phyloP scores from a whole-genome alignment of 2,329 filamentous ascomycete species.

The Epichloe gansuensis region DNA sequence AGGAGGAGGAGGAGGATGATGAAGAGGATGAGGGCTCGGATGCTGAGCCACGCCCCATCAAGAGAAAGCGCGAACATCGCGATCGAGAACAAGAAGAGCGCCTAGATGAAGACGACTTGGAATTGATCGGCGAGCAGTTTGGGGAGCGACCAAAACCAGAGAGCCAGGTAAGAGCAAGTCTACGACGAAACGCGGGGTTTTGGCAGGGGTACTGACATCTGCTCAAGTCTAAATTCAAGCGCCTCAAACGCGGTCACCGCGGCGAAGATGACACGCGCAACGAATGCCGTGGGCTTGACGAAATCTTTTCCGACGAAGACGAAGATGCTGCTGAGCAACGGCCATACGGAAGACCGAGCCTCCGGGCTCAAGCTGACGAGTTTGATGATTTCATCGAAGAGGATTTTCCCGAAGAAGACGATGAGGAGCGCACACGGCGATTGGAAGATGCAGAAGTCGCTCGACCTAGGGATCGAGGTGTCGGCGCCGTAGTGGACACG shows the following conservation, averaged over 20 bases:
- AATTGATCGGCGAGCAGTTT: conserved; percentile 77
- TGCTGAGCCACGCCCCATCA: conserved; percentile 41
- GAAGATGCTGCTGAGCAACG: conserved; percentile 52
- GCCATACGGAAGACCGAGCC: conserved; percentile 36
- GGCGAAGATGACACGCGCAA: conserved; percentile 54
- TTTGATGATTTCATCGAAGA: conserved; percentile 96
- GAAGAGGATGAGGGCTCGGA: conserved; percentile 43
- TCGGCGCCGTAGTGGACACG: conserved; percentile 60
- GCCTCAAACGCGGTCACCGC: conserved; percentile 81
- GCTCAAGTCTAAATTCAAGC: conserved; percentile 76
- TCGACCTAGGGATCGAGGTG: conserved; percentile 59
- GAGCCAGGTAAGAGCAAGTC: conserved; percentile 45
- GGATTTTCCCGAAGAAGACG: conserved; percentile 81
- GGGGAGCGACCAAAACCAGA: conserved; percentile 49
- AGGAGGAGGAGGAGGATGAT: conserved; percentile 45
- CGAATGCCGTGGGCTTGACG: conserved; percentile 62
- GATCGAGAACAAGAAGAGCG: conserved; percentile 78
- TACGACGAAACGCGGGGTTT: not conserved
- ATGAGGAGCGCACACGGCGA: conserved; percentile 61
- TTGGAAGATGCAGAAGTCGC: conserved; percentile 83
- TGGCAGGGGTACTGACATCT: not conserved
- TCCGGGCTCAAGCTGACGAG: conserved; percentile 57
- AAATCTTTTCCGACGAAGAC: conserved; percentile 94
- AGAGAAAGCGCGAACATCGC: conserved; percentile 62
- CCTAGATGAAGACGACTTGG: conserved; percentile 90